Evolutionary conservation across 1,284 basidiomycete species (phyloP).

Genomic region (Leccinum glutinopallens): DNA sequence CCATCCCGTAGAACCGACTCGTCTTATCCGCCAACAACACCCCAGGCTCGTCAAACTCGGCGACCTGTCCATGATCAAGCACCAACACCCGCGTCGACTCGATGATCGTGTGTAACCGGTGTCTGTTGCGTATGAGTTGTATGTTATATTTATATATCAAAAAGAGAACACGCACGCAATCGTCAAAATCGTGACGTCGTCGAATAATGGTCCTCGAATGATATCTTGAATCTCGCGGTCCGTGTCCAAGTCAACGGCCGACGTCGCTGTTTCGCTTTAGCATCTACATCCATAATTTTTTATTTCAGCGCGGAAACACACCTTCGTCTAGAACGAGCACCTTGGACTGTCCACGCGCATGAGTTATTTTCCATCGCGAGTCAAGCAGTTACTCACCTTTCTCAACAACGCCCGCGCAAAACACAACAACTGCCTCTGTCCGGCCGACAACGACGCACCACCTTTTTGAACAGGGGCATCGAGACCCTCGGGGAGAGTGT

Average conservation of each 20-base stretch:
- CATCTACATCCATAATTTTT: neutral
- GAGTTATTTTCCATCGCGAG: neutral
- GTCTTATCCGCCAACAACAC: constrained; percentile 26
- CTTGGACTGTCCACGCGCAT: constrained; percentile 54
- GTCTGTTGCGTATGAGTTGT: constrained; percentile 45
- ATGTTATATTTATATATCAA: neutral
- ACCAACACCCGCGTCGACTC: constrained; percentile 86
- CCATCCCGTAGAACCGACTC: constrained; percentile 35
- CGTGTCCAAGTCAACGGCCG: constrained; percentile 88
- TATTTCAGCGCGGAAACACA: neutral
- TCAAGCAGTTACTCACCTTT: constrained; percentile 43
- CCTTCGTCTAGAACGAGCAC: constrained; percentile 90
- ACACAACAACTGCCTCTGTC: constrained; percentile 85
- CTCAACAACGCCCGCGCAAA: constrained; percentile 79
- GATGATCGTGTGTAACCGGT: constrained; percentile 90
- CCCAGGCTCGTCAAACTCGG: constrained; percentile 32
- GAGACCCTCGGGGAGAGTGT: constrained; percentile 68
- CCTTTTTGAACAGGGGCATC: constrained; percentile 82
- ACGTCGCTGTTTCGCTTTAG: constrained; percentile 54
- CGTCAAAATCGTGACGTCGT: constrained; percentile 78
- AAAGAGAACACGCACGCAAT: constrained; percentile 59
- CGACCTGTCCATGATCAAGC: constrained; percentile 68
- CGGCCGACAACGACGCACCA: constrained; percentile 80
- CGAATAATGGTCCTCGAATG: constrained; percentile 71
- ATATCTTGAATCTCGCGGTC: constrained; percentile 85